Evolutionary conservation across 2,329 filamentous ascomycete genomes (phyloP).

Genomic region (Purpureocillium takamizusanense): DNA sequence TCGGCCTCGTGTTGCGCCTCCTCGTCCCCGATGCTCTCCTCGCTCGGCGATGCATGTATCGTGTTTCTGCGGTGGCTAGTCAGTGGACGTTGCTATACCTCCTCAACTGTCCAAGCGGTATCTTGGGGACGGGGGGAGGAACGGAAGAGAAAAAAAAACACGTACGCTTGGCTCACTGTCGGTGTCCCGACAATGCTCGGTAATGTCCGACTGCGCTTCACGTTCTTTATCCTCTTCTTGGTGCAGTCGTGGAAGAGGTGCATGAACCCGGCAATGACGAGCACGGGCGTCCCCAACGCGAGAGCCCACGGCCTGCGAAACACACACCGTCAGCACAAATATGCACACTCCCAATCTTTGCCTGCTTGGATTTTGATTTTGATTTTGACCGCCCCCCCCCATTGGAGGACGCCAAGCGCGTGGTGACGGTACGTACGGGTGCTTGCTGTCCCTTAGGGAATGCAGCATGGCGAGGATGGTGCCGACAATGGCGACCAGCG

Average conservation of each 20-base stretch:
- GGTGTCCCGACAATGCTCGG: slow-evolving; percentile 15
- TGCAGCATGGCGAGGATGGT: slow-evolving; percentile 45
- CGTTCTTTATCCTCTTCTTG: slow-evolving; percentile 24
- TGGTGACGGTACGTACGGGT: slow-evolving; percentile 34
- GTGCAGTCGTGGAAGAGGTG: slow-evolving; percentile 36
- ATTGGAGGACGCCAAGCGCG: neutral
- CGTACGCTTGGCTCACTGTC: slow-evolving; percentile 36
- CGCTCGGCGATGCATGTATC: slow-evolving; percentile 22
- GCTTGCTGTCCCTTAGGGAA: slow-evolving; percentile 35
- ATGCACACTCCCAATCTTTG: no score
- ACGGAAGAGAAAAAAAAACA: no score
- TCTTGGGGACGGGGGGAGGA: no score
- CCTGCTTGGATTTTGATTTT: no score
- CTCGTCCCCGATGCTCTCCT: slow-evolving; percentile 22
- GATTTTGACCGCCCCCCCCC: neutral
- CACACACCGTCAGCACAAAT: no score
- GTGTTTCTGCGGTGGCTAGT: no score
- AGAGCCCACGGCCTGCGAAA: slow-evolving; percentile 45
- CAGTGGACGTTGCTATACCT: no score
- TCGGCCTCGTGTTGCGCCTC: slow-evolving; percentile 22
- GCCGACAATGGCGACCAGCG: slow-evolving; percentile 48
- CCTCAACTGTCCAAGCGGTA: no score
- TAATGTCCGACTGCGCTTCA: slow-evolving; percentile 13
- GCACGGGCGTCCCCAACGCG: slow-evolving; percentile 49
- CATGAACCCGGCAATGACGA: slow-evolving; percentile 47